Evolutionary conservation across 805 yeast species (phyloP), one percentile per base, ranked within the genome.

Genomic region (Spathaspora gorwiae): DNA sequence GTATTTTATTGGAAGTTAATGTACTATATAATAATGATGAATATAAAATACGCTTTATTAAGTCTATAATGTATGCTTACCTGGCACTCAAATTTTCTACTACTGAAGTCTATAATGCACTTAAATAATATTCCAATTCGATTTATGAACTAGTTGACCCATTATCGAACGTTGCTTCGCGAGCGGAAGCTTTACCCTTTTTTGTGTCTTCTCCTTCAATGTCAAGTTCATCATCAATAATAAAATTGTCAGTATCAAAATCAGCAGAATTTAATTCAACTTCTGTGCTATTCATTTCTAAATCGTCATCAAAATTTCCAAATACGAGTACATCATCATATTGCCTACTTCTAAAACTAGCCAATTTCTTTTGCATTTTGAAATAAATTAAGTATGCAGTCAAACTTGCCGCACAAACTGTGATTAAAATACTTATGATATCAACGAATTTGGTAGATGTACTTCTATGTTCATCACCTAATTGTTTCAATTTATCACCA

Each of bases 311-410:
- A 43, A 71, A 71, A 48, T 66, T 61, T 2, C 75, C 75, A 51
- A 69, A 70, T 1, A 70, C 56, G 50, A 66, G 56, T 26, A 60
- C 56, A 37, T 68, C 73, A 47, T 62, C 60, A 13, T 39, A 11
- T 14, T 35, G n/a, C 12, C 32, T 29, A 2, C 42, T 44, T 33
- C 60, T 66, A 49, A 66, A 68, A 9, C 53, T 45, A 7, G 54
- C 51, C 46, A 71, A 55, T 51, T 69, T 70, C 32, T 48, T 47
- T 51, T 72, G 72, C 73, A 79, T 68, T 48, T 79, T 79, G 37
- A 65, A 61, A 63, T 87, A 90, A 7, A 90, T 73, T 9, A 87
- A 46, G 68, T 79, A 83, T 1, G 94, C 82, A 0, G 92, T 83
- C 7, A 69, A 47, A 0, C 76, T 65, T 6, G 88, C 74, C 0